Evolutionary conservation across 805 yeast species (phyloP), one percentile per base, ranked within the genome.

Genomic region (Ogataea pignaliae): DNA sequence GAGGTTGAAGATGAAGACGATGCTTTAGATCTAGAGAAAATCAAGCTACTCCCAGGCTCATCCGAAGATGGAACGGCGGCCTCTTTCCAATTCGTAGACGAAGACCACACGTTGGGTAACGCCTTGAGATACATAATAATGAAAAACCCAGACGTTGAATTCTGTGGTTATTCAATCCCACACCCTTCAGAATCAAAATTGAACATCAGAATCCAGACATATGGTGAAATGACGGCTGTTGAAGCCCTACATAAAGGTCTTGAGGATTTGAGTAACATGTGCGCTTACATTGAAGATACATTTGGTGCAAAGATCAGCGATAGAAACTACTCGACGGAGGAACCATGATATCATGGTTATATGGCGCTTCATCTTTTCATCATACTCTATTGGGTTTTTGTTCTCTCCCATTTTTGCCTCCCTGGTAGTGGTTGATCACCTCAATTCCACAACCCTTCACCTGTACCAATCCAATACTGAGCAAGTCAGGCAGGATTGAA

Each of bases 141-240:
- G 96, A 90, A 91, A 69, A 93, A 93, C 60, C 97, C 97, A 33
- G 95, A 89, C 53, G 99, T 93, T 21, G 99, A 93, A 62, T 93
- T 93, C 65, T 91, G 98, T 62, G 99, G 99, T 44, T 93, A 93
- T 69, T 88, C 97, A 36, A 93, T 93, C 54, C 99, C 99, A 10
- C 99, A 93, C 67, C 99, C 99, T 15, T 87, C 96, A 31, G 99
- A 93, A 68, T 75, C 88, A 48, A 84, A 85, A 54, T 71, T 93
- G 67, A 88, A 93, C 68, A 64, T 93, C 45, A 81, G 99, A 69
- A 88, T 93, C 51, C 99, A 93, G 70, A 93, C 99, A 1, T 90
- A 89, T 60, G 97, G 85, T 40, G 69, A 68, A 47, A 76, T 79
- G 52, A 83, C 97, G 3, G 98, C 98, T 3, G 81, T 87, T 34